phyloP scores from a whole-genome alignment of 1,139 yeast species.

The Torulaspora globosa region DNA sequence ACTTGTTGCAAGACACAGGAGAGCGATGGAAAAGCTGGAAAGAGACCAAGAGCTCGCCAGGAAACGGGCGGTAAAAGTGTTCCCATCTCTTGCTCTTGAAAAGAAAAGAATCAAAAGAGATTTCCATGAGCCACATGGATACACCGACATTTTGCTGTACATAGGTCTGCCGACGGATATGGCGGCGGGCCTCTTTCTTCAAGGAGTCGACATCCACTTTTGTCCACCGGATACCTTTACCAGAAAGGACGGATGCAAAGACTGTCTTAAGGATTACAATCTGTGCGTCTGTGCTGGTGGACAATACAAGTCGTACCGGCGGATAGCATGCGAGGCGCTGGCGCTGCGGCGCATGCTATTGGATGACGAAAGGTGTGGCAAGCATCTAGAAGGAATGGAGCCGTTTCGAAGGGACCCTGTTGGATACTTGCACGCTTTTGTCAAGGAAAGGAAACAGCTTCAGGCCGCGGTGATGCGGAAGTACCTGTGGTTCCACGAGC shows the following conservation, averaged over 20 bases:
- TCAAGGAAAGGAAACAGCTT: neutral
- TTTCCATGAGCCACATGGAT: neutral
- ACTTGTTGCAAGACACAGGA: neutral
- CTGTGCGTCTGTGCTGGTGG: neutral
- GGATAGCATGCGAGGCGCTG: constrained; percentile 44
- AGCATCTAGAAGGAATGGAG: neutral
- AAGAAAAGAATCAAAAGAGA: too few species aligned
- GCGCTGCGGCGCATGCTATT: neutral
- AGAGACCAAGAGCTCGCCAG: too few species aligned
- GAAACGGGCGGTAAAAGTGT: too few species aligned
- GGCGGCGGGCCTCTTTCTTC: neutral
- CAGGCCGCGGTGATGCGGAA: neutral
- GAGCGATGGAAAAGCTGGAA: too few species aligned
- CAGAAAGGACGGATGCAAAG: neutral
- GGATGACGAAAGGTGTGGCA: neutral
- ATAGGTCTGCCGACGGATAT: neutral
- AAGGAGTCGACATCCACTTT: neutral
- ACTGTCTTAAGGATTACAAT: neutral
- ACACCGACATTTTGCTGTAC: neutral
- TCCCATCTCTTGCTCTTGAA: too few species aligned
- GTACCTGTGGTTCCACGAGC: neutral
- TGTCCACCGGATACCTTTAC: neutral
- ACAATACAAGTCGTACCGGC: neutral
- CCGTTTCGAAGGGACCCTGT: neutral
- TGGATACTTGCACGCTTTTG: neutral